Evolutionary conservation across 805 yeast species (phyloP), one percentile per base, ranked within the genome.

Genomic region (Tetrapisispora phaffii): DNA sequence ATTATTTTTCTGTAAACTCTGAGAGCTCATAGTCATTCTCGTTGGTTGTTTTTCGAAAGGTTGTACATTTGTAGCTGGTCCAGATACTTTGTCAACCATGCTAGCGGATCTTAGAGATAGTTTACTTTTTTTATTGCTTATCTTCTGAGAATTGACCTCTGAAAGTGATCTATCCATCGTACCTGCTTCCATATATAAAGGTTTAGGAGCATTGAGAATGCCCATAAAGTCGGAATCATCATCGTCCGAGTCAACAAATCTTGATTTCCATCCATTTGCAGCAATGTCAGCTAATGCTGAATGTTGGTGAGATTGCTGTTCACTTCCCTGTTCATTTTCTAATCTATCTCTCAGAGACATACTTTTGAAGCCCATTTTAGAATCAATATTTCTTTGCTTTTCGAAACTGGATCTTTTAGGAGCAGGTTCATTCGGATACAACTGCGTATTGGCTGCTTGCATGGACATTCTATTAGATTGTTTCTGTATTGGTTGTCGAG

Each of bases 201-300:
- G 36, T 29, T 31, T 28, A 2, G 35, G 45, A n/a, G 41, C 45
- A 26, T 28, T 16, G 15, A 36, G 17, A 13, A 36, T 28, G 32
- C 7, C 16, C 16, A 9, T 22, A 22, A 29, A 23, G 35, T n/a
- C 16, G 19, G 73, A 77, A 13, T 58, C 59, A 38, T 80, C 85
- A 13, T 81, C 79, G 54, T 80, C 85, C 2, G 84, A 78, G 56
- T 81, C 87, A 5, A 68, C 69, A 49, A 79, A 74, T 52, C 85
- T 69, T 1, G 86, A 79, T 46, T 65, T 42, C 47, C 49, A 43
- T 7, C 45, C 49, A 42, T 46, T 29, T 32, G 52, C 21, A 17
- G 49, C 31, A 20, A 47, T 16, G 31, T 55, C 20, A 44, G 51
- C 23, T 12, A 49, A 47, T 9, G 47, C 45, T 22, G 48, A 34